Evolutionary conservation across 2,329 filamentous ascomycete genomes (phyloP).

Genomic region (Fusarium pseudonygamai): DNA sequence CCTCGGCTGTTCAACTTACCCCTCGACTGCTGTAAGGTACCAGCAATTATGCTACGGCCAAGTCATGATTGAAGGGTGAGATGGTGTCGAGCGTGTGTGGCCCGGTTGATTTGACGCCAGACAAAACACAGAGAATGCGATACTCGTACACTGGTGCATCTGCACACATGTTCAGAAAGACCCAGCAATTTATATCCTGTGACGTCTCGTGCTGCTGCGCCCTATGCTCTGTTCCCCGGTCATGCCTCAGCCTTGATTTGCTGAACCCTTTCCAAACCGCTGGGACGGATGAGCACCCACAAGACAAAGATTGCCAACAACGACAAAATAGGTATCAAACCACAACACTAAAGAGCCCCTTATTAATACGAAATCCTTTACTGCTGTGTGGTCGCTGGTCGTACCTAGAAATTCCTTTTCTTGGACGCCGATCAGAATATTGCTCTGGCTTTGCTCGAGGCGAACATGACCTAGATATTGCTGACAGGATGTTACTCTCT

Average conservation of each 20-base stretch:
- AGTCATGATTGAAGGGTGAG: conserved; percentile 4
- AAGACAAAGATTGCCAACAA: background rate
- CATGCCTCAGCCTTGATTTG: conserved; percentile 25
- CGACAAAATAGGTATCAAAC: conserved; percentile 6
- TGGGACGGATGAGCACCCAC: conserved; percentile 29
- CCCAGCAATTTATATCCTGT: background rate
- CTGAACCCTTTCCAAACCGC: conserved; percentile 30
- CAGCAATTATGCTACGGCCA: conserved; percentile 18
- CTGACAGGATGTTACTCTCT: background rate
- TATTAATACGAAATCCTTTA: background rate
- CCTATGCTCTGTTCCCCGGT: conserved; percentile 2
- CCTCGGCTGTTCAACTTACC: conserved; percentile 24
- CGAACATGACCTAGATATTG: background rate
- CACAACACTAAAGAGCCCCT: conserved; percentile 10
- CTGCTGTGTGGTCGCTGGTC: background rate
- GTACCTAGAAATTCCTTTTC: background rate
- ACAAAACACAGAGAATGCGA: background rate
- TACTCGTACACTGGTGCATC: background rate
- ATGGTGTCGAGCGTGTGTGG: conserved; percentile 5
- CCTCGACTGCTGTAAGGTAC: conserved; percentile 37
- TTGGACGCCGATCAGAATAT: background rate
- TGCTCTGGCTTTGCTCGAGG: background rate
- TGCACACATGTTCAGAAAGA: background rate
- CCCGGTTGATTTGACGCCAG: background rate
- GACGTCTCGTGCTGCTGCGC: background rate